Conservation (phyloP, 768 basidiomycete species). For the Podaxis mareebaensis region DNA sequence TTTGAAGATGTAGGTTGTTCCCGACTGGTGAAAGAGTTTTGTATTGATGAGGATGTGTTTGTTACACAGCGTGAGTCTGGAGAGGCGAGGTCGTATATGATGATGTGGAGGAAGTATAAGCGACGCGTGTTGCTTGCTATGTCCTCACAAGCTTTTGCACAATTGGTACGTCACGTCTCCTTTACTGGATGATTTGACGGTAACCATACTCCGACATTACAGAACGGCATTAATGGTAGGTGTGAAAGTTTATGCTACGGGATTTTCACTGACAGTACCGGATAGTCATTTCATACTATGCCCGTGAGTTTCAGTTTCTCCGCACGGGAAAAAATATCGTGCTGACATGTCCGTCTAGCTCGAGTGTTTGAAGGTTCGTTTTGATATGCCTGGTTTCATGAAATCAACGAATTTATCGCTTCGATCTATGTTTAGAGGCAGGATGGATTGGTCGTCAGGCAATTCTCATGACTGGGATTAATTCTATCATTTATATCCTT, state of each 20-base stretch:
- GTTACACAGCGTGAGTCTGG: constrained; percentile 64
- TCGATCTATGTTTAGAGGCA: constrained; percentile 57
- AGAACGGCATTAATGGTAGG: constrained; percentile 95
- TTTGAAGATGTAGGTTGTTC: constrained; percentile 56
- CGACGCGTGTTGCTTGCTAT: constrained; percentile 89
- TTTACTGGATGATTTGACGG: neutral
- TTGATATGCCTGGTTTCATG: neutral
- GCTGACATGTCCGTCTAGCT: constrained; percentile 39
- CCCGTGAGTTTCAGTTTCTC: constrained; percentile 56
- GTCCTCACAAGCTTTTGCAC: constrained; percentile 95
- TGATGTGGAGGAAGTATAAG: constrained; percentile 88
- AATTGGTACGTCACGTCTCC: constrained; percentile 61
- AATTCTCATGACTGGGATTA: constrained; percentile 94
- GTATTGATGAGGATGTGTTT: neutral
- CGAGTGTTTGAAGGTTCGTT: constrained; percentile 85
- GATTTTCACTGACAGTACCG: neutral
- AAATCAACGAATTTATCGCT: constrained; percentile 6
- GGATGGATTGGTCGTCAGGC: constrained; percentile 95
- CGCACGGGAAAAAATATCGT: constrained; percentile 9
- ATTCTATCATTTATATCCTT: constrained; percentile 77
- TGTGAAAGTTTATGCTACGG: constrained; percentile 8
- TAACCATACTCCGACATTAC: neutral
- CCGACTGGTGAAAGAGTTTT: neutral
- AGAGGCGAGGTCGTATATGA: constrained; percentile 71
- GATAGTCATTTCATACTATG: constrained; percentile 90